A percentile compares a stretch with the other conserved stretches of the same genome.
Evolutionary conservation across 495 filamentous ascomycete genomes (phyloP).

Genomic region (Tuber aestivum): DNA sequence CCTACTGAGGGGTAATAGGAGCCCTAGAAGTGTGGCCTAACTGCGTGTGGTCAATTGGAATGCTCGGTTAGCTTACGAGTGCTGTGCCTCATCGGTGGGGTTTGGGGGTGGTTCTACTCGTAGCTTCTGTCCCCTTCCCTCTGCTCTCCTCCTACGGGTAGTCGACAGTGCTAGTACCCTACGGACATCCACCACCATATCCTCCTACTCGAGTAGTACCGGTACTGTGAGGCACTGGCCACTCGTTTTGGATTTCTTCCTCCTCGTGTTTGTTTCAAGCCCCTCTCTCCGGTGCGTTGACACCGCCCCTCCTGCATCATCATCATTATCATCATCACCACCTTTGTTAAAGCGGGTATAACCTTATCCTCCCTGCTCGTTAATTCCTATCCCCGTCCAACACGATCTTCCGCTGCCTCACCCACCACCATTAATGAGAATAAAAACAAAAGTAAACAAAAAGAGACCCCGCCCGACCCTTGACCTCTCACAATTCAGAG

Average conservation of each 20-base stretch:
- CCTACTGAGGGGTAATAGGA: not conserved
- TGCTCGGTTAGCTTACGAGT: not conserved
- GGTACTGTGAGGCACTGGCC: not conserved
- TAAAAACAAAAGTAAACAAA: not conserved
- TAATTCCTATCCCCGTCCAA: not conserved
- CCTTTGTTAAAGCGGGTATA: not conserved
- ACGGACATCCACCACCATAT: too few relatives aligned
- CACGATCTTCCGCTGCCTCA: not conserved
- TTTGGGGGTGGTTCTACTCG: too few relatives aligned
- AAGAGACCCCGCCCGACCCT: not conserved
- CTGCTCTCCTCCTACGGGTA: not conserved
- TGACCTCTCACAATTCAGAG: not conserved
- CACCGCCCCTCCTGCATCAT: not conserved
- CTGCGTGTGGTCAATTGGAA: not conserved
- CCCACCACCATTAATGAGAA: not conserved
- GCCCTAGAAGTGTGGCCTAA: not conserved
- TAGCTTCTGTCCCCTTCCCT: not conserved
- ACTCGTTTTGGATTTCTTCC: not conserved
- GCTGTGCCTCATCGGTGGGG: not conserved
- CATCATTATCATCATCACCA: not conserved
- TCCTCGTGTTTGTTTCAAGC: not conserved
- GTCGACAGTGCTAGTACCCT: too few relatives aligned
- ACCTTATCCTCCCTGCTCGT: not conserved
- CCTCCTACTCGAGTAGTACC: too few relatives aligned
- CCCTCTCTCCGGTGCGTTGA: not conserved